Conservation (phyloP, 1,284 basidiomycete genomes). For the Marasmius fiardii region DNA sequence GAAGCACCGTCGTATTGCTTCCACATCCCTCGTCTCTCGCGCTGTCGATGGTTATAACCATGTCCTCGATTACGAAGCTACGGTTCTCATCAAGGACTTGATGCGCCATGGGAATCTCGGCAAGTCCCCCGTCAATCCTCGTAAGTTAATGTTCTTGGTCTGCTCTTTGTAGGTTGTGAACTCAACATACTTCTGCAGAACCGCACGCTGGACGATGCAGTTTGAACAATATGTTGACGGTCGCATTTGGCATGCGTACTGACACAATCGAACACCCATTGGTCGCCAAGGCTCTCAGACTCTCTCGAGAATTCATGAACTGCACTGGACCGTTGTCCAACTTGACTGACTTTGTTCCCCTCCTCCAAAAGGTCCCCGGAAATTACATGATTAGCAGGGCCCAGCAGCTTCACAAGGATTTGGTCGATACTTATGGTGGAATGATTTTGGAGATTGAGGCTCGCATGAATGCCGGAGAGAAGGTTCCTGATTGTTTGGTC, state of each 20-base stretch:
- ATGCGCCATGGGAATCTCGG: slow-evolving; percentile 29
- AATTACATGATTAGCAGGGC: slow-evolving; percentile 25
- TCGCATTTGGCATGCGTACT: no score
- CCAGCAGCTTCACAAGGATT: slow-evolving; percentile 29
- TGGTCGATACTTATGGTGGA: slow-evolving; percentile 30
- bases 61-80: slow-evolving; percentile 33
- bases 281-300: slow-evolving; percentile 28
- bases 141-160: no score
- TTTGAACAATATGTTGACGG: no score
- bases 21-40: slow-evolving; percentile 26
- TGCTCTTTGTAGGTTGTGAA: no score
- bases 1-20: slow-evolving; percentile 37
- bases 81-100: slow-evolving; percentile 30
- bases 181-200: no score
- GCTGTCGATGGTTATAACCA: slow-evolving; percentile 30
- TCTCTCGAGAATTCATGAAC: slow-evolving; percentile 36
- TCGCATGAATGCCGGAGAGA: slow-evolving; percentile 24
- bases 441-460: slow-evolving; percentile 26
- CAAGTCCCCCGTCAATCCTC: slow-evolving; percentile 33
- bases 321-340: slow-evolving; percentile 35
- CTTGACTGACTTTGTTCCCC: slow-evolving; percentile 34
- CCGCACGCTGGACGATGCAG: no score
- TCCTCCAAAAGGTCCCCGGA: slow-evolving; percentile 33
- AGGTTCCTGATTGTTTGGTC: slow-evolving; percentile 31
- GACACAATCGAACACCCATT: no score